Evolutionary conservation across 177 flowering plant species (phyloP), one percentile per base, ranked within the genome.

Genomic region (Tripterygium wilfordii): DNA sequence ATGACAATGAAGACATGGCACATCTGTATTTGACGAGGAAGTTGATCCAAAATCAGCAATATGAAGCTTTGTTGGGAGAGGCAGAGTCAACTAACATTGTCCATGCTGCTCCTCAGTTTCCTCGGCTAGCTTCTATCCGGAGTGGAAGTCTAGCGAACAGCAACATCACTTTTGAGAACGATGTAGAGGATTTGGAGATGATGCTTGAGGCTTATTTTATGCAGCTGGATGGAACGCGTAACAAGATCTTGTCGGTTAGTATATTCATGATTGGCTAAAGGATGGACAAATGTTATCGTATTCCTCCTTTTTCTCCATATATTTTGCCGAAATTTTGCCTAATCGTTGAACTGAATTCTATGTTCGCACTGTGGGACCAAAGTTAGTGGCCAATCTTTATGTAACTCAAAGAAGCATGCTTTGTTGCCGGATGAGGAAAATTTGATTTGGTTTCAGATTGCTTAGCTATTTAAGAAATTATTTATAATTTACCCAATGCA

Each of bases 101-200:
- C 41, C 31, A 66, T 37, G 18, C 39, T 43, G 50, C 66, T 14
- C 54, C 76, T 2, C 68, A 66, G 58, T 71, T 82, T 47, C 77
- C 30, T 26, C 72, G 77, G 18, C 51, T 69, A 44, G 62, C 61
- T 68, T 86, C 89, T 14, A 60, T 55, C 49, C 82, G 72, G 65
- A 84, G 85, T 66, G 88, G 66, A 50, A 92, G 96, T 75, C n/a
- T 80, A 27, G 58, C 68, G 39, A 71, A 83, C 3, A 80, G 83
- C 62, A 69, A 61, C 58, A 51, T 50, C 48, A 30, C 55, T 13
- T 78, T 82, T 61, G 86, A 80, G 46, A 42, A 74, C 52, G 96
- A 92, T 67, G 96, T 92, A 45, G 98, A 88, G 64, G 98, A 88
- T 62, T 62, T 92, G 56, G 98, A 92, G 60, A 92, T 92, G 98